These are phyloP conservation scores for Dalbergia oliveri DNA, from an alignment of 306 rosid species.

Conservation along the genomic window DNA sequence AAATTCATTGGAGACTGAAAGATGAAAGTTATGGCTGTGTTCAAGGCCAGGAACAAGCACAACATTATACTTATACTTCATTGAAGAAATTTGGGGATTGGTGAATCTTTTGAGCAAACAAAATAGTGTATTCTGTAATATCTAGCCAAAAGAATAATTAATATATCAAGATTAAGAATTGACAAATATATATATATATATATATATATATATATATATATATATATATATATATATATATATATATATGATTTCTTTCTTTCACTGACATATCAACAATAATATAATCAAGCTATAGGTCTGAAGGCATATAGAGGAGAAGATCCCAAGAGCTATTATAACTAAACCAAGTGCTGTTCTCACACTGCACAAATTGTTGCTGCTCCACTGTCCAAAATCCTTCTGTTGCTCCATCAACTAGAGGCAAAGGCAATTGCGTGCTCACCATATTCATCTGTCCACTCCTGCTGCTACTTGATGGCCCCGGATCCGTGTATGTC, in stretches of 20 bases:
- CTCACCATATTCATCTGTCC: constrained; percentile 38
- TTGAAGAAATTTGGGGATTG: background rate
- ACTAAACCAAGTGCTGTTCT: constrained; percentile 51
- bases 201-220: too few relatives aligned
- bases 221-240: too few relatives aligned
- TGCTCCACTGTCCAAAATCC: constrained; percentile 50
- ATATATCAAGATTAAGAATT: constrained; percentile 8
- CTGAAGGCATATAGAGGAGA: constrained; percentile 52
- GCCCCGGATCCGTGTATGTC: constrained; percentile 39
- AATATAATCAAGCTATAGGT: constrained; percentile 47
- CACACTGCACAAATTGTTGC: constrained; percentile 52
- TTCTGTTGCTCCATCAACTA: constrained; percentile 39
- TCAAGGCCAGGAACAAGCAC: constrained; percentile 4
- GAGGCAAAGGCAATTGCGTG: constrained; percentile 42
- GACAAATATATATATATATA: too few relatives aligned
- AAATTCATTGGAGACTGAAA: background rate
- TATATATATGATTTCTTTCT: constrained; percentile 1
- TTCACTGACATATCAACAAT: background rate
- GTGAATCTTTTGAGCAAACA: constrained; percentile 25
- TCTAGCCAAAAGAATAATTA: constrained; percentile 40
- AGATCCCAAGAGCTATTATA: constrained; percentile 59
- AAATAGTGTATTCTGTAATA: background rate
- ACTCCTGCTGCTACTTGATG: constrained; percentile 40
- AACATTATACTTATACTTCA: background rate
- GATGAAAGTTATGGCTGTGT: background rate